Percentiles rank a stretch among this genome's conserved stretches.
phyloP scores from a whole-genome alignment of 768 basidiomycete species.

The Leccinellum albellum region DNA sequence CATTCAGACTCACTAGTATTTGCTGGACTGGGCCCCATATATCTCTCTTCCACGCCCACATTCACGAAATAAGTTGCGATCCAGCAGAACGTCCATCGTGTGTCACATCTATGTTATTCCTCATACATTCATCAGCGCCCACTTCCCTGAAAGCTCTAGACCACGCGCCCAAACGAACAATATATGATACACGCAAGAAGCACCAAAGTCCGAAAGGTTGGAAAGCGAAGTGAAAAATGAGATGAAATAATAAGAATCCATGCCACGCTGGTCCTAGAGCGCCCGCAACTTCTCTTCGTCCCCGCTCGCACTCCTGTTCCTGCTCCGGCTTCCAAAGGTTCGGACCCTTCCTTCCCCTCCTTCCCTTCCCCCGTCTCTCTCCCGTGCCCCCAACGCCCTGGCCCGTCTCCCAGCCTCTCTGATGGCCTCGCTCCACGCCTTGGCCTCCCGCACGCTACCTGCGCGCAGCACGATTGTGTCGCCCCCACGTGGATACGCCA shows the following conservation, averaged over 20 bases:
- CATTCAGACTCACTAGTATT: too few relatives aligned
- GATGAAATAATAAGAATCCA: slow-evolving; percentile 5
- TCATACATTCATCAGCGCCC: neutral
- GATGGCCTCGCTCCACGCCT: slow-evolving; percentile 47
- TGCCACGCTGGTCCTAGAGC: neutral
- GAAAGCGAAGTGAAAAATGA: neutral
- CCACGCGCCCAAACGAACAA: neutral
- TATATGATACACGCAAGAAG: neutral
- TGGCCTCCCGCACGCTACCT: slow-evolving; percentile 54
- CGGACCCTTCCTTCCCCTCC: neutral
- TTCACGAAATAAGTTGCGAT: neutral
- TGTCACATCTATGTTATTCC: neutral
- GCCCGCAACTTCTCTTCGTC: neutral
- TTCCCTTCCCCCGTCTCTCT: neutral
- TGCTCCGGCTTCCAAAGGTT: neutral
- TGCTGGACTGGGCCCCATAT: too few relatives aligned
- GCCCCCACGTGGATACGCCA: slow-evolving; percentile 72
- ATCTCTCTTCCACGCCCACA: neutral
- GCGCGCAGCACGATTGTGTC: slow-evolving; percentile 63
- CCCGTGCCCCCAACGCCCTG: slow-evolving; percentile 1
- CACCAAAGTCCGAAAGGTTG: neutral
- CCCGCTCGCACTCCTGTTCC: neutral
- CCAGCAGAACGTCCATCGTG: neutral
- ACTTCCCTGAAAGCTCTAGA: neutral
- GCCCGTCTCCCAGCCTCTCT: slow-evolving; percentile 13